Evolutionary conservation across 2,329 filamentous ascomycete species (phyloP), one percentile per base, ranked within the genome.

Genomic region (Septoria linicola): DNA sequence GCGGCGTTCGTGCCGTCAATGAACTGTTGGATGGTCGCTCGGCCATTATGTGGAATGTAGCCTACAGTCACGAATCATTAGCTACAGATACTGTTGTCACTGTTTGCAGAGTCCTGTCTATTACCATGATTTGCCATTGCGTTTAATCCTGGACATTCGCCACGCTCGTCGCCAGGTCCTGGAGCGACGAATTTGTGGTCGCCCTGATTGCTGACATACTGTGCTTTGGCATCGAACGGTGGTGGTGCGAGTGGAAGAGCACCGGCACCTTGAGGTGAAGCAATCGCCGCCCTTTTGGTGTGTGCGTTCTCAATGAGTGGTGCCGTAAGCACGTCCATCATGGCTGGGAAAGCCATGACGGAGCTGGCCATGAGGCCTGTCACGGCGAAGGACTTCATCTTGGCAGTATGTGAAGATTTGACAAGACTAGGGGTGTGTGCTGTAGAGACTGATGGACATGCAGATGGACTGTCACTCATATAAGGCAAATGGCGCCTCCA

Each of bases 21-120:
- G 55, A 70, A 67, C 37, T 70, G 63, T 23, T 60, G 34, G 43
- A 69, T 67, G 19, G 67, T 68, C n/a, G 61, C 68, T 14, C 63
- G 53, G 25, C 67, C 35, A 10, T 39, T 39, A 19, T 11, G 35
- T 19, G 35, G 35, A 10, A 39, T 16, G 35, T 39, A 39, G 35
- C 35, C 35, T 27, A 10, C 23, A 10, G 23, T 5, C 23, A 10
- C 5, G 23, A 27, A 27, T 10, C 5, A 27, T 27, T 10, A 27
- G 23, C 23, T 5, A 27, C 5, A 27, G 23, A 5, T 27, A 10
- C 23, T 5, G 10, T 5, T 27, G 5, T 27, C 5, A n/a, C n/a
- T 55, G 46, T 8, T 16, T n/a, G 10, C 2, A 8, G 2, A 36
- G 27, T 21, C 2, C 3, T 21, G 14, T 19, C 14, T 20, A 21